Evolutionary conservation across 805 yeast species (phyloP), one percentile per base, ranked within the genome.

Genomic region (Hanseniaspora mollemarum): DNA sequence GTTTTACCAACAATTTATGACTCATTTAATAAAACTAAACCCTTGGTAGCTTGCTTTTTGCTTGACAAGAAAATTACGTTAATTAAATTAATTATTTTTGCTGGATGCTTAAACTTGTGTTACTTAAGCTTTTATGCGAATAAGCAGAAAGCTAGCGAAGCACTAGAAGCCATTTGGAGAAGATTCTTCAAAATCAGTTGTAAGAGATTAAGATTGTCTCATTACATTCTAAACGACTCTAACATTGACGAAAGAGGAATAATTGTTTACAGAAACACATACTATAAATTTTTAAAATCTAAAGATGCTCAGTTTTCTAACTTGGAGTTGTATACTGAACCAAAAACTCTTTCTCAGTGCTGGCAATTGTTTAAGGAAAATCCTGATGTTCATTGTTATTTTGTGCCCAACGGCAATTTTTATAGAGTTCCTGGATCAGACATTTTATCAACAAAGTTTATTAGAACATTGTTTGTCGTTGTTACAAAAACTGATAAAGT

Each of bases 381-480:
- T 51, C 66, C 71, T 0, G 56, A 60, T 1, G 63, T 71, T 0
- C 67, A 67, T 33, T 78, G 83, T 0, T 78, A 76, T 43, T 83
- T 83, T 60, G 78, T 85, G 7, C 88, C 88, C 0, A 82, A 85
- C 62, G 98, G 98, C 3, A 69, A 71, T 43, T 82, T 76, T 59
- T 77, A 88, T 31, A 76, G 97, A 52, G 98, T 87, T 1, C 98
- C 98, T 0, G 81, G 78, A 53, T 76, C 76, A 56, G 96, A 88
- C 61, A 80, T 80, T 15, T 79, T 82, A 19, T 77, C 90, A 0
- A 69, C 87, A 52, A 74, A 73, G 43, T 78, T 72, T 55, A 75
- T 80, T 29, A 77, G 76, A 57, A 74, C 76, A 43, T 66, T 87
- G 52, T 92, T 92, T 67, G 81, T 84, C 0, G 77, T 87, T 0